Evolutionary conservation across 768 basidiomycete genomes (phyloP).

Genomic region (Porpolomopsis calyptriformis): DNA sequence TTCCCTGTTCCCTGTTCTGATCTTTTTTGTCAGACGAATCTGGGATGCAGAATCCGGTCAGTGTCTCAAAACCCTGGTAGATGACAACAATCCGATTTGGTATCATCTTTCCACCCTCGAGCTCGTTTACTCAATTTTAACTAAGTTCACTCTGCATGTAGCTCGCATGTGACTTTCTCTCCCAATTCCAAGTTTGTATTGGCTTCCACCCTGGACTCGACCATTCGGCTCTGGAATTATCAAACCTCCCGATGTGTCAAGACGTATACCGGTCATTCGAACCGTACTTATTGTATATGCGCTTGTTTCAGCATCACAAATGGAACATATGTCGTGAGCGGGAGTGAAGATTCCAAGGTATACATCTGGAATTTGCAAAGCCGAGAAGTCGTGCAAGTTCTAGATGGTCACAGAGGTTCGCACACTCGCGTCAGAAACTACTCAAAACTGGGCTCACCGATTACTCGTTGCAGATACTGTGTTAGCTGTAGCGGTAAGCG

Average conservation of each 20-base stretch:
- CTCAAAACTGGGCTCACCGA: too few species aligned
- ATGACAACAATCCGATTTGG: slow-evolving; percentile 94
- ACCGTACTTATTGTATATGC: slow-evolving; percentile 74
- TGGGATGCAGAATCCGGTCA: slow-evolving; percentile 98
- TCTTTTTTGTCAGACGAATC: slow-evolving; percentile 56
- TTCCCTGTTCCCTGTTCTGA: slow-evolving; percentile 2
- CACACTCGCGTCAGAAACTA: slow-evolving; percentile 4
- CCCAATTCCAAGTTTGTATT: slow-evolving; percentile 87
- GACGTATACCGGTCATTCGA: slow-evolving; percentile 80
- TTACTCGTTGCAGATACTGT: slow-evolving; percentile 41
- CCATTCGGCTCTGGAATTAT: slow-evolving; percentile 90
- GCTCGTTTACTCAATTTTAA: too few species aligned
- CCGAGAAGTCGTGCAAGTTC: slow-evolving; percentile 59
- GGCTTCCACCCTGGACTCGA: slow-evolving; percentile 88
- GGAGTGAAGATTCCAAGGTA: slow-evolving; percentile 83
- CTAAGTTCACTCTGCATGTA: slow-evolving; percentile 17
- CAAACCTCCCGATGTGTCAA: slow-evolving; percentile 86
- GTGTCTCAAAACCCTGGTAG: slow-evolving; percentile 92
- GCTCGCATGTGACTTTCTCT: slow-evolving; percentile 84
- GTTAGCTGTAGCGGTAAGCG: slow-evolving; percentile 62
- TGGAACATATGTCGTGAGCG: slow-evolving; percentile 69
- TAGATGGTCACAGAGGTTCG: slow-evolving; percentile 75
- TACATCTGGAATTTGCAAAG: slow-evolving; percentile 88
- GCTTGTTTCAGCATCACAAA: slow-evolving; percentile 52
- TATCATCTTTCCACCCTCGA: slow-evolving; percentile 20